Evolutionary conservation across 805 yeast genomes (phyloP).

Genomic region (Metschnikowia aberdeeniae): DNA sequence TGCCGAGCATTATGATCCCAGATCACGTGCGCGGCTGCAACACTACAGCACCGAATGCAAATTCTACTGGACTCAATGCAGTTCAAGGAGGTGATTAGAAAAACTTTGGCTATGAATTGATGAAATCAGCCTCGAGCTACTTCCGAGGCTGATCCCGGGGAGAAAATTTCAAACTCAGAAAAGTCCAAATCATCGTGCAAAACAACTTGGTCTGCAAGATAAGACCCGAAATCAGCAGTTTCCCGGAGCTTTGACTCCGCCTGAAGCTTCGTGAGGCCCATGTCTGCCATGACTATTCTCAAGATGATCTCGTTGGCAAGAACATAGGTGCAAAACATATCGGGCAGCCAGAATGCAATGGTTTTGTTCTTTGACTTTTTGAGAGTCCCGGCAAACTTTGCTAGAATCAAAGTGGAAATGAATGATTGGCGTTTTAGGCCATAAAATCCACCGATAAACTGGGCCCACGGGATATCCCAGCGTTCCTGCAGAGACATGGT

Average conservation of each 20-base stretch:
- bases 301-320: slow-evolving; percentile 61
- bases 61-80: no score
- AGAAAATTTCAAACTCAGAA: slow-evolving; percentile 10
- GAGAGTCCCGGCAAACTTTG: slow-evolving; percentile 21
- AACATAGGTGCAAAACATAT: slow-evolving; percentile 53
- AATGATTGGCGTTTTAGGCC: slow-evolving; percentile 56
- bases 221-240: slow-evolving; percentile 47
- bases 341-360: slow-evolving; percentile 57
- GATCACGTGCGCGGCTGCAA: neutral
- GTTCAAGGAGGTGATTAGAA: no score
- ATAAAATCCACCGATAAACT: slow-evolving; percentile 54
- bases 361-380: slow-evolving; percentile 33
- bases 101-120: no score
- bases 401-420: slow-evolving; percentile 42
- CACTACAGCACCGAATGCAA: no score
- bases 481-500: slow-evolving; percentile 47
- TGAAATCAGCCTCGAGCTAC: no score
- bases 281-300: slow-evolving; percentile 47
- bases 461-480: slow-evolving; percentile 41
- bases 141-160: neutral
- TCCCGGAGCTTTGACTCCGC: slow-evolving; percentile 46
- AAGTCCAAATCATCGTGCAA: slow-evolving; percentile 27
- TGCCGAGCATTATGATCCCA: neutral
- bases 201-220: slow-evolving; percentile 29
- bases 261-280: slow-evolving; percentile 29